These are phyloP conservation scores for Aspergillus cejpii DNA, from an alignment of 2,329 filamentous ascomycete species.

Conservation along the genomic window DNA sequence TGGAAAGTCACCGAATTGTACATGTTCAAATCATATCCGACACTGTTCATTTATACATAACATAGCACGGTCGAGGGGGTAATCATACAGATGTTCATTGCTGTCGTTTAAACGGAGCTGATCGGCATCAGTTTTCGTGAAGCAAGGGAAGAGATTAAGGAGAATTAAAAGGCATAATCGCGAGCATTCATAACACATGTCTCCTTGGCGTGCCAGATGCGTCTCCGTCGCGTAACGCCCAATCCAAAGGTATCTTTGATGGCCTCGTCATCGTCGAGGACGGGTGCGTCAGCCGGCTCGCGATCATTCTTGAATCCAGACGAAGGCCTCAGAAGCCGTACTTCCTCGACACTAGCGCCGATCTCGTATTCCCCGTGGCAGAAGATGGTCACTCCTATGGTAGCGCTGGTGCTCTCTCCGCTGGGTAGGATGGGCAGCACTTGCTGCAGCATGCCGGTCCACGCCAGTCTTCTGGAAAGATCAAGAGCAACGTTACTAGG, in stretches of 20 bases:
- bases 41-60: neutral
- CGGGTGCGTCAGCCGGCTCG: constrained; percentile 5
- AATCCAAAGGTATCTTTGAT: constrained; percentile 37
- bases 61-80: neutral
- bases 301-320: constrained; percentile 11
- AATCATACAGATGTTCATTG: constrained; percentile 1
- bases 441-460: constrained; percentile 78
- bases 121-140: neutral
- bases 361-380: constrained; percentile 79
- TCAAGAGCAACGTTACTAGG: constrained; percentile 68
- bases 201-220: constrained; percentile 43
- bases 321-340: constrained; percentile 44
- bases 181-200: constrained; percentile 40
- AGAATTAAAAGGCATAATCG: constrained; percentile 14
- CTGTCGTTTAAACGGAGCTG: constrained; percentile 2
- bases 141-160: neutral
- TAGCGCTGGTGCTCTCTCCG: constrained; percentile 53
- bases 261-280: constrained; percentile 23
- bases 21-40: constrained; percentile 10
- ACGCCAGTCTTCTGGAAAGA: constrained; percentile 71
- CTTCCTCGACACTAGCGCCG: constrained; percentile 73
- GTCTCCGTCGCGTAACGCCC: constrained; percentile 36
- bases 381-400: constrained; percentile 65
- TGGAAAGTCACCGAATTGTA: neutral
- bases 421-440: constrained; percentile 58